Conservation (phyloP, 768 basidiomycete species). For the Termitomyces heimii region DNA sequence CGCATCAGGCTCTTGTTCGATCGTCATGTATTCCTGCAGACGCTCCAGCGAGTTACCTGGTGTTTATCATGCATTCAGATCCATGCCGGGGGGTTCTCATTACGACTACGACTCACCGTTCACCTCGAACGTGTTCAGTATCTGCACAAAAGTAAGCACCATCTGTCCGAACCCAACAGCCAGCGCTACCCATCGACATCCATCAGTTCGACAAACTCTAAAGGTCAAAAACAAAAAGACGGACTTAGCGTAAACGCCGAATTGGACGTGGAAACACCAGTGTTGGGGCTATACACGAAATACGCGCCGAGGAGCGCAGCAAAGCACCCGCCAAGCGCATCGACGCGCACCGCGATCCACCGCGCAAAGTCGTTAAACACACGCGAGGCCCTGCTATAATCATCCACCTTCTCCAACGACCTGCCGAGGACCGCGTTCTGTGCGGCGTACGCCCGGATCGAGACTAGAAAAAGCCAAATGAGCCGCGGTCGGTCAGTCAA, state of each 20-base stretch:
- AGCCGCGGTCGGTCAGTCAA: too few species aligned
- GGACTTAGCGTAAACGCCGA: conserved; percentile 12
- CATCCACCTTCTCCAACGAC: conserved; percentile 44
- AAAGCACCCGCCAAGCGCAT: conserved; percentile 50
- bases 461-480: too few species aligned
- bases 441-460: conserved; percentile 62
- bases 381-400: conserved; percentile 36
- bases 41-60: conserved; percentile 45
- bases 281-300: conserved; percentile 45
- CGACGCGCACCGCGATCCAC: conserved; percentile 43
- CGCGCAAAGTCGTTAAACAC: conserved; percentile 39
- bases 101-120: conserved; percentile 23
- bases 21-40: conserved; percentile 53
- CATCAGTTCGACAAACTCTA: background rate
- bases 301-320: conserved; percentile 45
- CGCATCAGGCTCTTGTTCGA: conserved; percentile 48
- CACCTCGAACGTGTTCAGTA: conserved; percentile 37
- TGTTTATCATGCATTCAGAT: too few species aligned
- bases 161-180: conserved; percentile 44
- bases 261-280: conserved; percentile 18
- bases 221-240: background rate
- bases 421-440: conserved; percentile 38
- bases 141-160: conserved; percentile 41
- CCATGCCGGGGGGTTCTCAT: too few species aligned
- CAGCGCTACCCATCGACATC: background rate